Percentiles rank a stretch among this genome's conserved stretches.
Conservation (phyloP, 371 early-diverging fungal species). For the Choanephora cucurbitarum region DNA sequence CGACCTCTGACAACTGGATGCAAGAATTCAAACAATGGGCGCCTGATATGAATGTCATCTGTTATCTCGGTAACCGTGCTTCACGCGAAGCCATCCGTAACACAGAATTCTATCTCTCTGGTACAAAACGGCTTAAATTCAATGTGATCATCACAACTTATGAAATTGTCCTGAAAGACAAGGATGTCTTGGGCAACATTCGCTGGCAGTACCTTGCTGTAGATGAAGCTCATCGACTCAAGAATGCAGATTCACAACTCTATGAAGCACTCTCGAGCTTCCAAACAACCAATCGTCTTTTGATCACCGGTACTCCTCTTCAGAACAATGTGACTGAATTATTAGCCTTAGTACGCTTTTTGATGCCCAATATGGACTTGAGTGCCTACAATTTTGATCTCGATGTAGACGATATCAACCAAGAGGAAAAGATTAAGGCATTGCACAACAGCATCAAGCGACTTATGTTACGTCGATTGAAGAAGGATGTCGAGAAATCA, state of each 20-base stretch:
- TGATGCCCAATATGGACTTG: constrained; percentile 84
- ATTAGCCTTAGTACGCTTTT: constrained; percentile 76
- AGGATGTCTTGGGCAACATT: constrained; percentile 69
- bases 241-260: constrained; percentile 86
- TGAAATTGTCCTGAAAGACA: constrained; percentile 93
- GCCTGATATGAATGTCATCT: constrained; percentile 88
- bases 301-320: constrained; percentile 91
- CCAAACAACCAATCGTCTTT: constrained; percentile 73
- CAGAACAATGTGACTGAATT: constrained; percentile 90
- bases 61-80: constrained; percentile 87
- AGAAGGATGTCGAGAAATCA: constrained; percentile 97
- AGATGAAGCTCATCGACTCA: constrained; percentile 92
- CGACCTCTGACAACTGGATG: constrained; percentile 94
- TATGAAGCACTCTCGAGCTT: constrained; percentile 82
- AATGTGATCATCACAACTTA: constrained; percentile 95
- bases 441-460: constrained; percentile 84
- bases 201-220: constrained; percentile 88
- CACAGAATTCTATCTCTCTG: constrained; percentile 80
- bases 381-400: constrained; percentile 60
- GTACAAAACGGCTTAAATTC: constrained; percentile 71
- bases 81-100: constrained; percentile 87
- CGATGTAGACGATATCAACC: constrained; percentile 63
- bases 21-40: constrained; percentile 94
- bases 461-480: constrained; percentile 93
- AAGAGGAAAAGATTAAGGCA: constrained; percentile 83